Percentiles rank a stretch among this genome's conserved stretches.
These are phyloP conservation scores for Zea luxurians DNA, from an alignment of 176 grass and related monocot genomes.

Conservation along the genomic window DNA sequence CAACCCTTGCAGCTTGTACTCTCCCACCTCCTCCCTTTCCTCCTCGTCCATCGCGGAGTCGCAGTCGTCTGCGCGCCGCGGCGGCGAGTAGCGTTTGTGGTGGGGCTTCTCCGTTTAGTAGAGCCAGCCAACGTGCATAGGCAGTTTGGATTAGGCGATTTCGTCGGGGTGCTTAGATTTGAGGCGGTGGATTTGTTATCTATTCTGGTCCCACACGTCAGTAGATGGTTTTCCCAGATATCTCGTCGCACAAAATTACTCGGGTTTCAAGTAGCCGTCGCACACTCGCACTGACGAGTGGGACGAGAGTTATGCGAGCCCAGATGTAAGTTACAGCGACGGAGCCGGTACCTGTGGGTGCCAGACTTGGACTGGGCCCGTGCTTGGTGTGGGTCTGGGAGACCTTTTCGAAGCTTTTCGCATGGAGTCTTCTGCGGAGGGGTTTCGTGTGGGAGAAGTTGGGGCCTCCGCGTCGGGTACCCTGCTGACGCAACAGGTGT, in stretches of 20 bases:
- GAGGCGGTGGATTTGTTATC: constrained; percentile 40
- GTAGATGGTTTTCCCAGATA: neutral
- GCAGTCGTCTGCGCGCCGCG: neutral
- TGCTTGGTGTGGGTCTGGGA: neutral
- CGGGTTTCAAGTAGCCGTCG: accelerated
- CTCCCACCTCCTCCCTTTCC: constrained; percentile 40
- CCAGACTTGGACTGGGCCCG: neutral
- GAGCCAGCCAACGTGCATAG: constrained; percentile 1
- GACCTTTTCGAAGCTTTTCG: neutral
- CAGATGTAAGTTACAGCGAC: neutral
- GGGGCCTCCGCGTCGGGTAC: neutral
- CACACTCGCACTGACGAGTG: neutral
- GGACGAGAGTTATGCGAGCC: neutral
- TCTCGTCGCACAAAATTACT: neutral
- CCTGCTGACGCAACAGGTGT: neutral
- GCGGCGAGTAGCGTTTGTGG: neutral
- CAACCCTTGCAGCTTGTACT: constrained; percentile 51
- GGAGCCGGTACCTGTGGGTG: neutral
- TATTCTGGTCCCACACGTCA: neutral
- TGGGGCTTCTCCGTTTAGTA: neutral
- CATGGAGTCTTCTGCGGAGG: neutral
- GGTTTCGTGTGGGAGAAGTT: constrained; percentile 25
- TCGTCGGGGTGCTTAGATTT: constrained; percentile 23
- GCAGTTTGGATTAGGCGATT: constrained; percentile 39
- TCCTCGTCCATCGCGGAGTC: constrained; percentile 2